Conservation (phyloP, 305 asterid species). For the Vinca major region DNA sequence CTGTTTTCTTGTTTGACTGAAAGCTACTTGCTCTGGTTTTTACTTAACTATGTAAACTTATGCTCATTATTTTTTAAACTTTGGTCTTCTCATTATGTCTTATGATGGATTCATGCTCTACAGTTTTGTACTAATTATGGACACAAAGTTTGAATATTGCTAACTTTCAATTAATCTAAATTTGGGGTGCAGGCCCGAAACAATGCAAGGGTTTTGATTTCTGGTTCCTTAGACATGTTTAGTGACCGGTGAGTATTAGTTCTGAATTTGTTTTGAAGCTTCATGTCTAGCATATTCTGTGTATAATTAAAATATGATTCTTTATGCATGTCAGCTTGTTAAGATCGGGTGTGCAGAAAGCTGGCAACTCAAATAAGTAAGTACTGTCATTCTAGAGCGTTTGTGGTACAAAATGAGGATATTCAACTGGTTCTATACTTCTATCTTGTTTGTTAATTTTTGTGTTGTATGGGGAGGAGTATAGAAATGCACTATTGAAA, state of each 20-base stretch:
- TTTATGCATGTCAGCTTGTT: slow-evolving; percentile 42
- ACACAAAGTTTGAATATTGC: neutral
- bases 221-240: slow-evolving; percentile 31
- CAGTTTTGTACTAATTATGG: neutral
- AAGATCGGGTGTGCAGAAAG: slow-evolving; percentile 54
- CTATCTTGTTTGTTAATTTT: neutral
- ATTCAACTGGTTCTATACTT: neutral
- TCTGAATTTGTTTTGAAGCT: neutral
- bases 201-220: slow-evolving; percentile 28
- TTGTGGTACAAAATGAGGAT: neutral
- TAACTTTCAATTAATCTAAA: neutral
- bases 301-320: slow-evolving; percentile 8
- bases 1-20: neutral
- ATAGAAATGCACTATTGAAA: neutral
- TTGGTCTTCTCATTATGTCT: neutral
- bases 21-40: neutral
- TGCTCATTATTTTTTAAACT: neutral
- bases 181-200: slow-evolving; percentile 25
- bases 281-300: neutral
- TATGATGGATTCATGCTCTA: neutral
- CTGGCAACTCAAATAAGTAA: slow-evolving; percentile 51
- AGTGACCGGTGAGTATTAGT: slow-evolving; percentile 21
- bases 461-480: neutral
- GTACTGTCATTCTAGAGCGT: neutral
- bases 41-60: neutral